Evolutionary conservation across 176 grass and related monocot genomes (phyloP).

Genomic region (Carex myosuroides): DNA sequence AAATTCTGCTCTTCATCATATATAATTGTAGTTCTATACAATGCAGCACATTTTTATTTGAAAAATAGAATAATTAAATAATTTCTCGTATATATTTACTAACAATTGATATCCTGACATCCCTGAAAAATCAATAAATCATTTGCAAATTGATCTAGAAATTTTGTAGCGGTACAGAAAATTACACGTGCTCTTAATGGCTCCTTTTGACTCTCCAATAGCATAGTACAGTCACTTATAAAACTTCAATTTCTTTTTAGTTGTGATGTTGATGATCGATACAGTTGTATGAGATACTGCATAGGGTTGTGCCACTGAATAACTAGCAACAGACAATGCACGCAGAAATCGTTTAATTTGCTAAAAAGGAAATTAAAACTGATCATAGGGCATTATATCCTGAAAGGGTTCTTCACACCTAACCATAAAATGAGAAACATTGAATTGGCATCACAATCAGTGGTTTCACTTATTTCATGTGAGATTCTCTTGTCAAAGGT

Average conservation of each 20-base stretch:
- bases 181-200: neutral
- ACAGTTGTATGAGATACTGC: neutral
- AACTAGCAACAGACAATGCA: neutral
- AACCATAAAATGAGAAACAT: slow-evolving; percentile 27
- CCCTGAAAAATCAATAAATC: neutral
- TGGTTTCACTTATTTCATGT: neutral
- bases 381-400: neutral
- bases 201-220: neutral
- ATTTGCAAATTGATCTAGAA: neutral
- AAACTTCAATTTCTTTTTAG: neutral
- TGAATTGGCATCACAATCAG: slow-evolving; percentile 2
- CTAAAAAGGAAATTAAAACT: neutral
- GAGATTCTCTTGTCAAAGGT: slow-evolving; percentile 13
- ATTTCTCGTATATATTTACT: neutral
- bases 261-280: neutral
- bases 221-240: neutral
- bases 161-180: neutral
- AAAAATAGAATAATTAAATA: neutral
- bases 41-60: neutral
- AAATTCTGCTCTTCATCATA: neutral
- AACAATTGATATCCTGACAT: neutral
- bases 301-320: neutral
- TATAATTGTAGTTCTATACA: neutral
- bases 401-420: slow-evolving; percentile 4
- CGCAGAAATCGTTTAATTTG: neutral